Conservation (phyloP, 2,329 filamentous ascomycete species). For the Epichloe gansuensis region DNA sequence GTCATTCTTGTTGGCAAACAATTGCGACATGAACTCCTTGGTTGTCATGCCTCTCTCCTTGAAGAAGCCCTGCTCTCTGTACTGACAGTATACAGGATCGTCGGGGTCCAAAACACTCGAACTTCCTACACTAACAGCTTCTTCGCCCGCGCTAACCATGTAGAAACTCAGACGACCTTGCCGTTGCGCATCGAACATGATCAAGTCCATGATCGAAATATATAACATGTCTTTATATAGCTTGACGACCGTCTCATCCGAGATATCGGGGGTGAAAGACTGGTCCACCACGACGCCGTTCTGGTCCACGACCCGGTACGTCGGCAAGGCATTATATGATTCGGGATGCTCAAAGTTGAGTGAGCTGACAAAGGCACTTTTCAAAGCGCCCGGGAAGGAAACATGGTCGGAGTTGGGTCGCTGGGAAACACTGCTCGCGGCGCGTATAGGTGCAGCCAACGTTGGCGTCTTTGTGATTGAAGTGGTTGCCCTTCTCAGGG, state of each 20-base stretch:
- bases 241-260: conserved; percentile 46
- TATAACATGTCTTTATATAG: conserved; percentile 54
- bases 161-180: conserved; percentile 94
- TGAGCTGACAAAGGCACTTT: conserved; percentile 77
- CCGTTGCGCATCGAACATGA: conserved; percentile 96
- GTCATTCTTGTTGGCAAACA: conserved; percentile 81
- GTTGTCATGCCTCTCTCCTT: conserved; percentile 77
- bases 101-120: conserved; percentile 70
- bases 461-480: conserved; percentile 11
- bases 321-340: conserved; percentile 64
- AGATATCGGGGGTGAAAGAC: conserved; percentile 53
- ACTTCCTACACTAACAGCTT: conserved; percentile 83
- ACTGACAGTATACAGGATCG: conserved; percentile 89
- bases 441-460: conserved; percentile 17
- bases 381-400: conserved; percentile 87
- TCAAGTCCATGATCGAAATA: conserved; percentile 78
- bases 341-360: conserved; percentile 68
- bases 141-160: conserved; percentile 91
- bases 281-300: conserved; percentile 73
- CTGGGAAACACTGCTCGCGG: conserved; percentile 40
- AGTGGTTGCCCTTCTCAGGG: conserved; percentile 14
- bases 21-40: conserved; percentile 85
- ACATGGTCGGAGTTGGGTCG: conserved; percentile 42
- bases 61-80: conserved; percentile 86
- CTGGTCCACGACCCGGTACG: conserved; percentile 84